These are phyloP conservation scores for Penicillium decumbens DNA, from an alignment of 2,329 filamentous ascomycete species.

Conservation along the genomic window DNA sequence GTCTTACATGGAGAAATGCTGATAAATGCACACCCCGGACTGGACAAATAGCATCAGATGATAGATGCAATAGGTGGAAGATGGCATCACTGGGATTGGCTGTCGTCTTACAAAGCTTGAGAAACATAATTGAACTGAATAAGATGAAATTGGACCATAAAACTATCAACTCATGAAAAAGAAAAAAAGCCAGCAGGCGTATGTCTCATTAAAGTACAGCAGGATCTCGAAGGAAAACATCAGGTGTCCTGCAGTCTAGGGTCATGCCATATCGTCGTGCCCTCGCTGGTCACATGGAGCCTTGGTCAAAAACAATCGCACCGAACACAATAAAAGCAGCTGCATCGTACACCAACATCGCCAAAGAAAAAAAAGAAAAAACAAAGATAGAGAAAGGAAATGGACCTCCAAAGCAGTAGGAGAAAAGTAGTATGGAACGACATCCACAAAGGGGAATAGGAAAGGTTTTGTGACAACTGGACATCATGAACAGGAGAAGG, in stretches of 20 bases:
- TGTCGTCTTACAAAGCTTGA: background rate
- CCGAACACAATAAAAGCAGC: constrained; percentile 9
- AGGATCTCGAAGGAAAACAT: constrained; percentile 19
- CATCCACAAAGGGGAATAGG: constrained; percentile 16
- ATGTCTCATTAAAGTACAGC: constrained; percentile 22
- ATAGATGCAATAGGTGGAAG: too few species aligned
- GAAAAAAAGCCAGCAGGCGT: constrained; percentile 6
- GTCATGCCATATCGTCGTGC: constrained; percentile 21
- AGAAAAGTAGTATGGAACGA: constrained; percentile 7
- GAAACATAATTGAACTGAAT: too few species aligned
- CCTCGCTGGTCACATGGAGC: constrained; percentile 11
- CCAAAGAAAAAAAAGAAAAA: constrained; percentile 3
- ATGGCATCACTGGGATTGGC: background rate
- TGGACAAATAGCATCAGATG: background rate
- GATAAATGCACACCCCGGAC: constrained; percentile 24
- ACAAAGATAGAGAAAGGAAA: constrained; percentile 3
- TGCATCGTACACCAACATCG: constrained; percentile 22
- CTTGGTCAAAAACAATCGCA: constrained; percentile 4
- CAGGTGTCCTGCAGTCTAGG: constrained; percentile 21
- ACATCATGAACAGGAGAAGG: constrained; percentile 25
- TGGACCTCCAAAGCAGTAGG: constrained; percentile 8
- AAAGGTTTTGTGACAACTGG: constrained; percentile 22
- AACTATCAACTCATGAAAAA: constrained; percentile 16
- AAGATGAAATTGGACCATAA: constrained; percentile 9
- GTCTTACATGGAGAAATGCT: constrained; percentile 23